phyloP scores from a whole-genome alignment of 2,329 filamentous ascomycete genomes.

The Lachnellula subtilissima region DNA sequence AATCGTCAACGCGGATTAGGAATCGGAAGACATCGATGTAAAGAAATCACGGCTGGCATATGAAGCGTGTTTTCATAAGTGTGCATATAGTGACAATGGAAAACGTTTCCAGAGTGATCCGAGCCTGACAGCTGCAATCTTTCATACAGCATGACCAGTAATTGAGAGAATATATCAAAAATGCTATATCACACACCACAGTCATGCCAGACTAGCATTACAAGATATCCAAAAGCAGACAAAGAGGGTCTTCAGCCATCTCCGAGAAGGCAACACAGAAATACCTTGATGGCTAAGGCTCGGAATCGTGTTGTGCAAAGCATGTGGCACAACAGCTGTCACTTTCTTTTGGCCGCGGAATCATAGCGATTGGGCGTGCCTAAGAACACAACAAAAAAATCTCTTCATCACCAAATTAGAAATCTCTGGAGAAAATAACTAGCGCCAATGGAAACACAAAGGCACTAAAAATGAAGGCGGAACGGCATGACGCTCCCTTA shows the following conservation, averaged over 20 bases:
- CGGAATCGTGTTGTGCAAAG: neutral
- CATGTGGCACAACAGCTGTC: conserved; percentile 2
- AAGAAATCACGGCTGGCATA: too few species aligned
- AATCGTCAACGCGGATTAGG: neutral
- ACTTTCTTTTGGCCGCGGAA: neutral
- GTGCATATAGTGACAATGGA: too few species aligned
- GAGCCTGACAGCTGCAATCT: too few species aligned
- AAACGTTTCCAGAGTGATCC: too few species aligned
- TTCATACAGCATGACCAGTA: too few species aligned
- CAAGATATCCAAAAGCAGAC: neutral
- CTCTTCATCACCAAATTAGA: neutral
- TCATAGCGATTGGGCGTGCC: neutral
- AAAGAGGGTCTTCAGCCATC: neutral
- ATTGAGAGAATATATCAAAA: neutral
- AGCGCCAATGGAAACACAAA: neutral
- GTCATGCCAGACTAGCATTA: neutral
- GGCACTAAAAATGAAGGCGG: neutral
- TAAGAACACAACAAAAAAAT: neutral
- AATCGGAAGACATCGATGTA: neutral
- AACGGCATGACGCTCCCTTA: neutral
- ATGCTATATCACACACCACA: neutral
- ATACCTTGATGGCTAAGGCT: neutral
- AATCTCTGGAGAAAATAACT: neutral
- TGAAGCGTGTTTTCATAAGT: too few species aligned
- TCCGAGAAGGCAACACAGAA: neutral